Evolutionary conservation across 75 land plant species (phyloP), one percentile per base, ranked within the genome.

Genomic region (Cryptomeria japonica): DNA sequence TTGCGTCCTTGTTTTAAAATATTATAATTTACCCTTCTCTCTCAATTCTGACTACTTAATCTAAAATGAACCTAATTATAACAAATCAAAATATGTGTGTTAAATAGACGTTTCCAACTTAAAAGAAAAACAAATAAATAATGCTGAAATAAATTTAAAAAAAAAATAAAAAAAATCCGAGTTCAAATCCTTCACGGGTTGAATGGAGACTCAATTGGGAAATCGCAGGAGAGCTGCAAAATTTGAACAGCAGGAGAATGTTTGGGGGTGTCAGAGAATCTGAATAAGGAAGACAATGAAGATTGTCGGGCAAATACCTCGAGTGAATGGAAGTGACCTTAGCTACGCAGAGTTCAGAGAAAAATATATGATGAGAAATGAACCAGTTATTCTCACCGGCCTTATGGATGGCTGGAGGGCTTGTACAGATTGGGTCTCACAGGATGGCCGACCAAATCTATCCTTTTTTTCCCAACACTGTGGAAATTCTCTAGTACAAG

Each of bases 381-480:
- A 86, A 64, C 98, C 97, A 25, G 96, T 96, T 36, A 90, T 96
- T 10, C 85, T 96, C 15, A 94, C 95, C 3, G 98, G 98, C 32
- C 90, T 96, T 0, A 93, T 94, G 93, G 92, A 93, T 75, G 88
- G 86, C 64, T 96, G 97, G 98, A 86, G 87, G 79, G 94, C 98
- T 85, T 93, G 91, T 87, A 68, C 18, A 8, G 97, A 94, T 86
- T 96, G 97, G 97, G 96, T 93, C 86, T 58, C 87, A 80, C 72
- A 84, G 1, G 39, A 89, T 84, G 95, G 96, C 22, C 36, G 36
- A 0, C 98, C 98, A 25, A 92, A 95, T 86, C 92, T 96, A 32
- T 82, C 36, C 2, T 95, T 95, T 86, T 89, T 96, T 76, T 80
- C 95, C 28, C 7, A 87, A 84, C 88, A 92, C 58, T 96, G 92